Percentiles rank a stretch among this genome's conserved stretches.
phyloP scores from a whole-genome alignment of 495 filamentous ascomycete genomes.

The Penicillium antarcticum region DNA sequence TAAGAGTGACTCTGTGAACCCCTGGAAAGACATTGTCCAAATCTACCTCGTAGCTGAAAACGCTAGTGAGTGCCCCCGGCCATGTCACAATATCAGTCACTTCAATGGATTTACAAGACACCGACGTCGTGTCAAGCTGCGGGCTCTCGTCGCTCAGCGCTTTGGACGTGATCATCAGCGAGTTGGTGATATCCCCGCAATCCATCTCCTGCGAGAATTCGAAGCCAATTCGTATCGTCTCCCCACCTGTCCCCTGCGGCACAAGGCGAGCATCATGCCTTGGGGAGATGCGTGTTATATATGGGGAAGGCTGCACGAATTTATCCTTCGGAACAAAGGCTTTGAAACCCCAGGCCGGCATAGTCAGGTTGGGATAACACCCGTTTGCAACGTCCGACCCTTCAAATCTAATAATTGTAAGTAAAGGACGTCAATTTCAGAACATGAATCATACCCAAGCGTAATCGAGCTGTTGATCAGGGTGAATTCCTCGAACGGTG shows the following conservation, averaged over 20 bases:
- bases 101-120: conserved; percentile 5
- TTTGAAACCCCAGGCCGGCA: conserved; percentile 53
- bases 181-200: conserved; percentile 38
- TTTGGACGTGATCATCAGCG: conserved; percentile 44
- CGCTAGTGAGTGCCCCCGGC: conserved; percentile 29
- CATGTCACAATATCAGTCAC: conserved; percentile 20
- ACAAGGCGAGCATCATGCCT: conserved; percentile 53
- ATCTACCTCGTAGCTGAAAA: conserved; percentile 35
- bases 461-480: conserved; percentile 12
- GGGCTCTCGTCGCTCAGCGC: conserved; percentile 19
- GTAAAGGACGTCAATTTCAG: background rate
- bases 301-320: conserved; percentile 45
- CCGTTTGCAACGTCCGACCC: conserved; percentile 36
- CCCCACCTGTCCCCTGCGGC: conserved; percentile 26
- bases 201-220: conserved; percentile 57
- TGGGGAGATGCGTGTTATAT: conserved; percentile 55
- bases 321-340: conserved; percentile 49
- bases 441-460: background rate
- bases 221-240: conserved; percentile 43
- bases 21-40: conserved; percentile 47
- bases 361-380: conserved; percentile 43
- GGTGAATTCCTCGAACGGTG: conserved; percentile 45
- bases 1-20: conserved; percentile 42
- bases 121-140: conserved; percentile 21
- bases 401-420: conserved; percentile 13